phyloP scores from a whole-genome alignment of 2,329 filamentous ascomycete genomes.

The Penicillium brasilianum region DNA sequence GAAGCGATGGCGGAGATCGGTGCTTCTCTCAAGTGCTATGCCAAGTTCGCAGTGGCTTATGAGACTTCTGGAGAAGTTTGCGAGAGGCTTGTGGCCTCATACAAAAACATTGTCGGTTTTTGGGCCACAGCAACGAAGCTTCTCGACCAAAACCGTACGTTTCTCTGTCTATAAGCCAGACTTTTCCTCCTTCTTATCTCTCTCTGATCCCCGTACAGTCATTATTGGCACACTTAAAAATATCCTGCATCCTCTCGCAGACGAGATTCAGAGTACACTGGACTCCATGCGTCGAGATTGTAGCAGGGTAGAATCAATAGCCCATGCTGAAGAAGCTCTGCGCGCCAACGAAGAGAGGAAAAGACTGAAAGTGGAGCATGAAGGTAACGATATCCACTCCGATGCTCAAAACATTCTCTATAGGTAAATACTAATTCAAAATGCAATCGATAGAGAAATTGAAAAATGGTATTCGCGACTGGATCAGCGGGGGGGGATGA shows the following conservation, averaged over 20 bases:
- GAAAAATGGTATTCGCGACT: slow-evolving; percentile 1
- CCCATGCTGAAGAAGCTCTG: slow-evolving; percentile 6
- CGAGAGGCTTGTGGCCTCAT: background rate
- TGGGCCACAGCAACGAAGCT: background rate
- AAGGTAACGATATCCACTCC: background rate
- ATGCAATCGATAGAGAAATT: background rate
- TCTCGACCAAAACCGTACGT: background rate
- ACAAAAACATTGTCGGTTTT: background rate
- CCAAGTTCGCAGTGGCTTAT: background rate
- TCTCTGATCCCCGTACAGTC: background rate
- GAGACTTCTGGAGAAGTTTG: background rate
- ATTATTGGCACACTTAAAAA: background rate
- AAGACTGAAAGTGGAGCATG: background rate
- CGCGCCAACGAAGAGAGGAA: background rate
- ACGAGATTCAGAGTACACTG: background rate
- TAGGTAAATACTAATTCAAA: background rate
- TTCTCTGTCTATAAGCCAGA: background rate
- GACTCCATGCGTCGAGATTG: slow-evolving; percentile 1
- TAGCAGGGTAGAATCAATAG: slow-evolving; percentile 3
- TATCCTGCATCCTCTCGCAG: background rate
- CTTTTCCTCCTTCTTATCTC: background rate
- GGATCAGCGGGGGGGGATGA: slow-evolving; percentile 10
- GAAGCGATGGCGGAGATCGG: background rate
- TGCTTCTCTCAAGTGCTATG: background rate
- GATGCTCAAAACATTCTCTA: background rate